Conservation (phyloP, 352 stramenopile species). For the Pythium utonaiense region DNA sequence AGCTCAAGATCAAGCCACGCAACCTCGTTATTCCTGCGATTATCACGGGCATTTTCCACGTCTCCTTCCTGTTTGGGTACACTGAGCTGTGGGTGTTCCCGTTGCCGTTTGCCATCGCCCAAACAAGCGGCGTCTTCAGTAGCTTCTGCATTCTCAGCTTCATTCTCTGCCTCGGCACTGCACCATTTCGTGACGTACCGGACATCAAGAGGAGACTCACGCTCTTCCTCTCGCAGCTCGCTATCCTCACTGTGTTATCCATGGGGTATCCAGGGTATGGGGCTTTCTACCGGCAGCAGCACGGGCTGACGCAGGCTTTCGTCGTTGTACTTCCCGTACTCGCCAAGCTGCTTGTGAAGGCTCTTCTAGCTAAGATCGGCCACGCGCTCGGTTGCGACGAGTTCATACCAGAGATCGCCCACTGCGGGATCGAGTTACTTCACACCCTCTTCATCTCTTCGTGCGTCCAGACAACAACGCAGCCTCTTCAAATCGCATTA, state of each 20-base stretch:
- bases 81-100: background rate
- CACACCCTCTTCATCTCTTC: constrained; percentile 1
- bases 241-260: background rate
- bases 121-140: background rate
- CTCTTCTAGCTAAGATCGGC: background rate
- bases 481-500: background rate
- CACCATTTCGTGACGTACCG: background rate
- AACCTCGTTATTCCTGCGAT: background rate
- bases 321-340: background rate
- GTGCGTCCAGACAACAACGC: constrained; percentile 4
- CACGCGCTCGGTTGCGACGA: background rate
- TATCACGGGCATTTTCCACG: background rate
- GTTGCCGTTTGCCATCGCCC: background rate
- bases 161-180: background rate
- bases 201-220: background rate
- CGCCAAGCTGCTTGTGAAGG: background rate
- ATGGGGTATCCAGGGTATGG: background rate
- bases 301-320: background rate
- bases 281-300: background rate
- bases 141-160: background rate
- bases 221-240: background rate
- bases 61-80: background rate
- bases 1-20: background rate
- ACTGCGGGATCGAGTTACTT: background rate
- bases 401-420: background rate